phyloP scores from a whole-genome alignment of 148 eudicot species.

The Vaccinium myrtillus region DNA sequence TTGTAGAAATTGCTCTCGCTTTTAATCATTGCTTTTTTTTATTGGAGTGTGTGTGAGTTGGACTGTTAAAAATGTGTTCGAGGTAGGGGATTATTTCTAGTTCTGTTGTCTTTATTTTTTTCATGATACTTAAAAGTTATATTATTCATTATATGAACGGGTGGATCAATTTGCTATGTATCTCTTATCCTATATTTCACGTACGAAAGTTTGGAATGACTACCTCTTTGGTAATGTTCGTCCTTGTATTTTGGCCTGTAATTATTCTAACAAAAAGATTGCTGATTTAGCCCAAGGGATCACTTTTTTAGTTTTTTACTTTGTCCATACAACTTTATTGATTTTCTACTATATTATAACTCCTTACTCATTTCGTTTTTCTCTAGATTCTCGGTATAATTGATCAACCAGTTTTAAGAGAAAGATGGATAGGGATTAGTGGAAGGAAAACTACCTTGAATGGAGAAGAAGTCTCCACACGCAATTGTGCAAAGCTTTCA shows the following conservation, averaged over 20 bases:
- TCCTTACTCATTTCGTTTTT: not conserved
- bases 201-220: not conserved
- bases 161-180: not conserved
- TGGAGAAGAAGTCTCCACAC: slow-evolving; percentile 77
- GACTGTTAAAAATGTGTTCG: not conserved
- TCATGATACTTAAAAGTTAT: not conserved
- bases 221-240: not conserved
- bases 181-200: not conserved
- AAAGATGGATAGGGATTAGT: slow-evolving; percentile 79
- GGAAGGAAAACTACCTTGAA: slow-evolving; percentile 79
- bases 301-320: not conserved
- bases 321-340: not conserved
- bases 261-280: not conserved
- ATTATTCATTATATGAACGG: not conserved
- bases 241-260: not conserved
- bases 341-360: not conserved
- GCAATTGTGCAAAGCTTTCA: slow-evolving; percentile 70
- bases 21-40: not conserved
- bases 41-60: not conserved
- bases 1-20: not conserved
- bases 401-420: slow-evolving; percentile 86
- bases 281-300: not conserved
- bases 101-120: not conserved
- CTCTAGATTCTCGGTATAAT: slow-evolving; percentile 79
- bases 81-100: not conserved